Percentiles rank a stretch among this genome's conserved stretches.
Conservation (phyloP, 2,329 filamentous ascomycete genomes). For the Aspergillus sp. region DNA sequence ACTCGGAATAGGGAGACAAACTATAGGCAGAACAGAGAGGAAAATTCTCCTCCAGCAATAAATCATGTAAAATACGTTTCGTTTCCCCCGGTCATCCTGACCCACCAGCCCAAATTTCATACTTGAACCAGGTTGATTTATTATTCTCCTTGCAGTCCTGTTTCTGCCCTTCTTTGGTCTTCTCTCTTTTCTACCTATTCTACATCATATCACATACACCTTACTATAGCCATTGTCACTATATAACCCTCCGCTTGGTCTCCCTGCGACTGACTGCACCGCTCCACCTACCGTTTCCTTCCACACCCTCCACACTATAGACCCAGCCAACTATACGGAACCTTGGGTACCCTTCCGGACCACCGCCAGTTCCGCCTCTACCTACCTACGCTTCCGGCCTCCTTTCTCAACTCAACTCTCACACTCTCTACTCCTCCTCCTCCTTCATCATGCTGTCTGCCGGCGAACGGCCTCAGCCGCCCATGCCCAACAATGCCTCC, state of each 20-base stretch:
- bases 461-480: slow-evolving; percentile 33
- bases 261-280: not conserved
- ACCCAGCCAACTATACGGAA: not conserved
- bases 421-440: slow-evolving; percentile 4
- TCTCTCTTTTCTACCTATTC: not conserved
- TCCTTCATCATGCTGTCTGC: slow-evolving; percentile 40
- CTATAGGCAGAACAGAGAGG: not conserved
- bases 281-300: not conserved
- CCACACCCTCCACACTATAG: not conserved
- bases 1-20: not conserved
- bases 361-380: not conserved
- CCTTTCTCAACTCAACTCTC: not conserved
- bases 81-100: not conserved
- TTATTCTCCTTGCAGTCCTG: slow-evolving; percentile 2
- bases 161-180: slow-evolving; percentile 1
- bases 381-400: slow-evolving; percentile 7
- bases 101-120: slow-evolving; percentile 21
- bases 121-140: slow-evolving; percentile 20
- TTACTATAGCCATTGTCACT: not conserved
- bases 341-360: not conserved
- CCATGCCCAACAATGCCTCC: slow-evolving; percentile 22
- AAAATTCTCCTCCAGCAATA: slow-evolving; percentile 5
- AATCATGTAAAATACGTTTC: not conserved
- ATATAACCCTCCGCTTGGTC: not conserved
- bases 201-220: not conserved